Conservation (phyloP, 306 rosid species). For the Vigna nakashimae region DNA sequence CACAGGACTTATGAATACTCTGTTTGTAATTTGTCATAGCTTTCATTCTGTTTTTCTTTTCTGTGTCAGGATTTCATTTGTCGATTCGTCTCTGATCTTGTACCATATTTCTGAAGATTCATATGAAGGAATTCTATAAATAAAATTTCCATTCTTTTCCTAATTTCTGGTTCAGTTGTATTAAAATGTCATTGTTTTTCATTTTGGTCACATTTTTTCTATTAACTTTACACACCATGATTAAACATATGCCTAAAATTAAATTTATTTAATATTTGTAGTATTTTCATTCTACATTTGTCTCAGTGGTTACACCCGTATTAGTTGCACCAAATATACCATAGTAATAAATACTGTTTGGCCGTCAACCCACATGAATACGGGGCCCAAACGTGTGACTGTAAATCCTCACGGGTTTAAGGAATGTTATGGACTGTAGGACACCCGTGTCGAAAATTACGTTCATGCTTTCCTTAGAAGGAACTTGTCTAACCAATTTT, state of each 20-base stretch:
- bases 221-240: not conserved
- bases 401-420: too few species aligned
- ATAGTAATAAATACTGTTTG: not conserved
- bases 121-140: not conserved
- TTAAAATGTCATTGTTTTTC: not conserved
- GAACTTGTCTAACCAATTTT: too few species aligned
- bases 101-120: not conserved
- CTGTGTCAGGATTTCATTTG: not conserved
- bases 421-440: too few species aligned
- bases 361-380: too few species aligned
- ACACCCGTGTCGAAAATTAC: too few species aligned
- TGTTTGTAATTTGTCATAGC: not conserved
- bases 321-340: conserved; percentile 20
- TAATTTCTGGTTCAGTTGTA: not conserved
- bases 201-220: not conserved
- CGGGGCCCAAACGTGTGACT: too few species aligned
- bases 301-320: conserved; percentile 15
- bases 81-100: not conserved
- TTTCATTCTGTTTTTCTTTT: not conserved
- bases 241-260: conserved; percentile 17
- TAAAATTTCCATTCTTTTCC: conserved; percentile 2
- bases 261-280: conserved; percentile 22
- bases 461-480: too few species aligned
- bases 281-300: conserved; percentile 10
- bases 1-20: not conserved